A percentile compares a stretch with the other conserved stretches of the same genome.
phyloP scores from a whole-genome alignment of 495 filamentous ascomycete species.

The Amorphotheca resinae region DNA sequence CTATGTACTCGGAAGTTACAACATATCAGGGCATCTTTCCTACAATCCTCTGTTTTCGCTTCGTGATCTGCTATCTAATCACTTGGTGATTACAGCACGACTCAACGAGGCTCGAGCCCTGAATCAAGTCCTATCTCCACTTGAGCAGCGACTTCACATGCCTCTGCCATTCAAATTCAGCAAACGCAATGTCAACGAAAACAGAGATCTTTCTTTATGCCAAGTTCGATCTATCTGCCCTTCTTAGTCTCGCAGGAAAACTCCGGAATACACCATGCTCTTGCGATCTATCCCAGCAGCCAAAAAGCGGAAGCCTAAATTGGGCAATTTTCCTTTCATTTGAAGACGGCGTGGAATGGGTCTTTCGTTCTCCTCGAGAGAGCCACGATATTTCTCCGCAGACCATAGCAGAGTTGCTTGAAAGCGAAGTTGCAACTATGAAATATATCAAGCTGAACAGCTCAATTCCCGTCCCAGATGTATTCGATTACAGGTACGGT shows the following conservation, averaged over 20 bases:
- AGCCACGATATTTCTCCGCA: not conserved
- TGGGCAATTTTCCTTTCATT: constrained; percentile 13
- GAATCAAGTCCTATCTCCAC: not conserved
- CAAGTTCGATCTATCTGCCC: constrained; percentile 2
- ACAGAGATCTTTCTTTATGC: constrained; percentile 3
- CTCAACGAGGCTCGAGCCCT: not conserved
- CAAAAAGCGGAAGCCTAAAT: constrained; percentile 6
- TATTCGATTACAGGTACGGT: no score
- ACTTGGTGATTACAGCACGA: not conserved
- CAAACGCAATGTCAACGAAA: not conserved
- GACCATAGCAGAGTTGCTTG: no score
- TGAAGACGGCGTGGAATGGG: constrained; percentile 11
- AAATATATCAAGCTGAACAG: constrained; percentile 8
- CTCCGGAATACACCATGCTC: constrained; percentile 13
- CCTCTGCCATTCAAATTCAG: not conserved
- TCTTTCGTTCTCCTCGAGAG: constrained; percentile 11
- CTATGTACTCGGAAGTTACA: not conserved
- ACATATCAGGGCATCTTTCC: not conserved
- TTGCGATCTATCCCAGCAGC: constrained; percentile 11
- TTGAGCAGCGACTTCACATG: not conserved
- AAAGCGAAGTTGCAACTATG: constrained; percentile 12
- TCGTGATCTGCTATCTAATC: not conserved
- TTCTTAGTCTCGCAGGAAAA: constrained; percentile 9
- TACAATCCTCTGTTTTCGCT: not conserved
- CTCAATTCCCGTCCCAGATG: constrained; percentile 6